Conservation (phyloP, 352 stramenopile species). For the Globisporangium carolinianum region DNA sequence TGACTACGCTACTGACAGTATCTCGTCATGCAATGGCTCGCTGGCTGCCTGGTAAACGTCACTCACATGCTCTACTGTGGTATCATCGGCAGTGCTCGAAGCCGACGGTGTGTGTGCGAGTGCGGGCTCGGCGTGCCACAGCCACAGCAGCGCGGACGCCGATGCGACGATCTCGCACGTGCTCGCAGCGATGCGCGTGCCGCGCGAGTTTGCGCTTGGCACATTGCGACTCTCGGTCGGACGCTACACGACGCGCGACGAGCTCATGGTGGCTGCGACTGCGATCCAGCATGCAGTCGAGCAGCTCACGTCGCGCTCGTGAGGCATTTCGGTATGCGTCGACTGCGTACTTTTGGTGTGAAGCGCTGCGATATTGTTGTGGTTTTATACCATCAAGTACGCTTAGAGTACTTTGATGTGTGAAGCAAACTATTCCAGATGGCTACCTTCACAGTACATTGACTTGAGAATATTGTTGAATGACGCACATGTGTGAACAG, state of each 20-base stretch:
- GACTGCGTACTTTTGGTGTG: too few relatives aligned
- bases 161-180: slow-evolving; percentile 83
- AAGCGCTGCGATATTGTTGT: too few relatives aligned
- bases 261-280: slow-evolving; percentile 81
- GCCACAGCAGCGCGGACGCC: slow-evolving; percentile 35
- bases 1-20: too few relatives aligned
- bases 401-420: too few relatives aligned
- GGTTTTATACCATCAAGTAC: too few relatives aligned
- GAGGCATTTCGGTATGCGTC: too few relatives aligned
- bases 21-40: too few relatives aligned
- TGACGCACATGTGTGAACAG: too few relatives aligned
- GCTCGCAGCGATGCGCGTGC: slow-evolving; percentile 91
- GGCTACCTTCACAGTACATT: too few relatives aligned
- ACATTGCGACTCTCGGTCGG: slow-evolving; percentile 94
- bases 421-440: too few relatives aligned
- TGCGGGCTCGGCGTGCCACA: slow-evolving; percentile 93
- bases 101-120: slow-evolving; percentile 82
- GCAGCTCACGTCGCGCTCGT: slow-evolving; percentile 12
- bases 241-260: slow-evolving; percentile 79
- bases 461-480: too few relatives aligned
- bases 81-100: slow-evolving; percentile 48
- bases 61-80: neutral
- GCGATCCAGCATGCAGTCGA: slow-evolving; percentile 66
- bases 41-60: neutral
- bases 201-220: slow-evolving; percentile 81